Percentiles rank a stretch among this genome's conserved stretches.
Evolutionary conservation across 805 yeast species (phyloP).

Genomic region (Cyberlindnera suaveolens): DNA sequence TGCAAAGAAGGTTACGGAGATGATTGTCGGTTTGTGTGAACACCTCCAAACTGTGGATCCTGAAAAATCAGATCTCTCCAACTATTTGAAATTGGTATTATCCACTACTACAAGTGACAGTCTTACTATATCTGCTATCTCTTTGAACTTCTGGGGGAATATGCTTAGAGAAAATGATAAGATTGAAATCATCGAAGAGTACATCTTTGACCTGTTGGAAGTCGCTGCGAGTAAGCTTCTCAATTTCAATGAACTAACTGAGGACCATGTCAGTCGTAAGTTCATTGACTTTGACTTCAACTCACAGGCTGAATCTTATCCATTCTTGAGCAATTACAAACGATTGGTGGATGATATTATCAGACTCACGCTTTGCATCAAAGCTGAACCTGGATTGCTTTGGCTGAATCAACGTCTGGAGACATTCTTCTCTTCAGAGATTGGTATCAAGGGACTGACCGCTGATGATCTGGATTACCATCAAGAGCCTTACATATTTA

Average conservation of each 20-base stretch:
- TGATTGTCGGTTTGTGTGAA: slow-evolving; percentile 83
- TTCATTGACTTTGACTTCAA: slow-evolving; percentile 86
- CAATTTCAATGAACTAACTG: slow-evolving; percentile 63
- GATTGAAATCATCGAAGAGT: slow-evolving; percentile 41
- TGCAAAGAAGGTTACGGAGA: slow-evolving; percentile 85
- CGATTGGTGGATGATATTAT: slow-evolving; percentile 87
- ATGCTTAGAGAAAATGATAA: slow-evolving; percentile 73
- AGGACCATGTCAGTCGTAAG: slow-evolving; percentile 55
- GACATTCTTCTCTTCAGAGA: slow-evolving; percentile 59
- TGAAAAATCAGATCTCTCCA: slow-evolving; percentile 53
- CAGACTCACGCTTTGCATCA: slow-evolving; percentile 78
- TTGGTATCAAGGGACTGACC: slow-evolving; percentile 60
- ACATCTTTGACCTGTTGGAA: slow-evolving; percentile 66
- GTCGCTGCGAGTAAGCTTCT: slow-evolving; percentile 73
- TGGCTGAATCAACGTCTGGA: slow-evolving; percentile 79
- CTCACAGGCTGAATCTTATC: slow-evolving; percentile 68
- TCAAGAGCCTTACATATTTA: slow-evolving; percentile 66
- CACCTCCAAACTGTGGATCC: slow-evolving; percentile 48
- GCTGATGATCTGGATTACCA: slow-evolving; percentile 47
- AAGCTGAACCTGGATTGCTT: slow-evolving; percentile 70
- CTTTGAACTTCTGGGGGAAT: slow-evolving; percentile 92
- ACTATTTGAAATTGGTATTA: slow-evolving; percentile 68
- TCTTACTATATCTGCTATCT: slow-evolving; percentile 82
- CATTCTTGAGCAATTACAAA: slow-evolving; percentile 74
- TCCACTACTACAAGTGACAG: slow-evolving; percentile 81